phyloP scores from a whole-genome alignment of 176 grass and related monocot species.

The sorghum (Sorghum bicolor) region DNA sequence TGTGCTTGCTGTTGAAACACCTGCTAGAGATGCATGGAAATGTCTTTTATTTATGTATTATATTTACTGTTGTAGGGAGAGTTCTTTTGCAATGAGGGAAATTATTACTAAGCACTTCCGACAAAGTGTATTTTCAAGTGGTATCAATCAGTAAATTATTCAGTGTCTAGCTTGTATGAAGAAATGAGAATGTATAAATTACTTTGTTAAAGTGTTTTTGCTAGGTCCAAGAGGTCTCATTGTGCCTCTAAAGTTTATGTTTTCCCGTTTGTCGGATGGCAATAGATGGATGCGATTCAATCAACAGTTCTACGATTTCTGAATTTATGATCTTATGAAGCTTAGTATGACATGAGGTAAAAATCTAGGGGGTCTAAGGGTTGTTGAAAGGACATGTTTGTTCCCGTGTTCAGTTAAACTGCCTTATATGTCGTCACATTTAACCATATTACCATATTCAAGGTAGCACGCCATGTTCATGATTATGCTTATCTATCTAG shows the following conservation, averaged over 20 bases:
- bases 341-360: neutral
- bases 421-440: neutral
- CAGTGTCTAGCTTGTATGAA: conserved; percentile 2
- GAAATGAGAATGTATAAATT: neutral
- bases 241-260: neutral
- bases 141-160: conserved; percentile 12
- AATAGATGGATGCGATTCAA: neutral
- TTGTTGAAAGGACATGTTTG: neutral
- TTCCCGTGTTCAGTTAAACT: neutral
- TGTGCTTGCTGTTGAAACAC: neutral
- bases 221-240: neutral
- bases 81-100: conserved; percentile 4
- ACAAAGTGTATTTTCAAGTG: neutral
- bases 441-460: conserved; percentile 7
- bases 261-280: neutral
- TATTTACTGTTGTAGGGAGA: neutral
- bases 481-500: conserved; percentile 1
- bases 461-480: neutral
- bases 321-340: conserved; percentile 8
- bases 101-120: neutral
- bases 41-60: conserved; percentile 11
- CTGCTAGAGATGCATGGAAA: neutral
- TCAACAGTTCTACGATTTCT: neutral
- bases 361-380: neutral
- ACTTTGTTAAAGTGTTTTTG: neutral